Base-by-base conservation (phyloP, 2,329 filamentous ascomycete genomes). In the Exophiala viscosa region DNA sequence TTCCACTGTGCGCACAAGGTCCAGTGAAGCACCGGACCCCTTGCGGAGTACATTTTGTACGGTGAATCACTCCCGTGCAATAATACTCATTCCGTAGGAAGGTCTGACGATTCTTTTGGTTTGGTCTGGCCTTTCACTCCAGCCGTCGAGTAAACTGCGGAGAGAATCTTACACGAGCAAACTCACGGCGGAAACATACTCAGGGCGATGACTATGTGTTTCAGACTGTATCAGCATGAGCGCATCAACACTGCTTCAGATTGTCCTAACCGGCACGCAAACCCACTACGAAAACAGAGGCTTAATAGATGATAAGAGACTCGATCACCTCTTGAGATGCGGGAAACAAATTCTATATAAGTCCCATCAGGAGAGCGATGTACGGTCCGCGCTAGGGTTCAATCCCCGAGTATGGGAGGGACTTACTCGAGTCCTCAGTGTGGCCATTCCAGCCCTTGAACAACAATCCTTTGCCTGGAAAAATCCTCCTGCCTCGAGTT, bases 401-500 rank as follows among this genome's bases (percentile, higher is more conserved):
- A 76, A 79, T 38, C 70, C 73, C 34, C 71, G 76, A 49, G 77
- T 83, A 60, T 86, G 83, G 83, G 73, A 79, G 60, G 80, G 82
- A 35, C 73, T 84, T 43, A 77, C 77, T 28, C 73, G 73, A 41
- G 73, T 84, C 17, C 70, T 86, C 55, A 77, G 76, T 46, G 77
- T 79, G 52, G 82, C 82, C 14, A 79, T 84, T 14, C 81, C 80
- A 1, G 80, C 80, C 34, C 74, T 85, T 39, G 82, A 84, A 64
- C 73, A 76, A 32, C 79, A 83, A 58, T 84, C 79, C 31, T 84
- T 85, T 62, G 77, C 79, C 5, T 78, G 79, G 65, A 80, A 81
- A 60, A 80, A 81, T 57, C 76, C 80, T n/a, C 3, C 73, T 73
- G 42, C 46, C 10, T 31, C 40, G 11, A 54, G 43, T 20, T 50